A percentile compares a stretch with the other conserved stretches of the same genome.
These are phyloP conservation scores for Cocos nucifera DNA, from an alignment of 176 grass and related monocot genomes.

Conservation along the genomic window DNA sequence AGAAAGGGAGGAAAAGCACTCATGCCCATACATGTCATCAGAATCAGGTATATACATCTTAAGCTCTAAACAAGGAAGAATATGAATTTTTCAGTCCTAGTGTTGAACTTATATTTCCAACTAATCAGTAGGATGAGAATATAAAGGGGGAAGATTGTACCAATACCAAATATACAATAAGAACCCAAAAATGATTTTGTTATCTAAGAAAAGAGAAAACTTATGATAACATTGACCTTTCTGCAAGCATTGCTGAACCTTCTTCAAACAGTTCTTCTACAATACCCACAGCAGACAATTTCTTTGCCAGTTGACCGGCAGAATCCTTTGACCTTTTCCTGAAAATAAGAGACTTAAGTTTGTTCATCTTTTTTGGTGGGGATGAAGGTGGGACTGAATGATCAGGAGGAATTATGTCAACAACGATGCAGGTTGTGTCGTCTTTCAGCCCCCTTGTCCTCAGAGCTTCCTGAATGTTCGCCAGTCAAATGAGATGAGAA, in stretches of 20 bases:
- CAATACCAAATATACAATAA: background rate
- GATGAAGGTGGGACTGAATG: slow-evolving; percentile 46
- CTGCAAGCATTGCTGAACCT: slow-evolving; percentile 89
- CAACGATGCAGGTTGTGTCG: slow-evolving; percentile 92
- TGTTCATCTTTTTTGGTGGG: slow-evolving; percentile 77
- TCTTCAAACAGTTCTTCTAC: slow-evolving; percentile 94
- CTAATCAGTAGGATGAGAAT: background rate
- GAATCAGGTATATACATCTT: background rate
- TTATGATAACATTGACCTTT: slow-evolving; percentile 42
- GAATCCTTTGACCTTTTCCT: slow-evolving; percentile 59
- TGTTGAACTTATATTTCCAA: background rate
- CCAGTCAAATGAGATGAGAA: background rate
- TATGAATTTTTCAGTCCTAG: background rate
- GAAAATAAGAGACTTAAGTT: slow-evolving; percentile 63
- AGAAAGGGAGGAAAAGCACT: background rate
- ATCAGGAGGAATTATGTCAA: slow-evolving; percentile 82
- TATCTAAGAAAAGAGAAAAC: too few relatives aligned
- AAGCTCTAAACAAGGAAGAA: background rate
- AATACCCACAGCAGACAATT: slow-evolving; percentile 47
- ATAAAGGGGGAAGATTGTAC: background rate
- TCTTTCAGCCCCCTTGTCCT: slow-evolving; percentile 90
- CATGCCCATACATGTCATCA: background rate
- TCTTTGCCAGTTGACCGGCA: slow-evolving; percentile 63
- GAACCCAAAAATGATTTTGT: too few relatives aligned
- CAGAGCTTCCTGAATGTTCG: slow-evolving; percentile 64